Conservation (phyloP, 108 stramenopile genomes). For the Pseudonitzschia delicatissima region DNA sequence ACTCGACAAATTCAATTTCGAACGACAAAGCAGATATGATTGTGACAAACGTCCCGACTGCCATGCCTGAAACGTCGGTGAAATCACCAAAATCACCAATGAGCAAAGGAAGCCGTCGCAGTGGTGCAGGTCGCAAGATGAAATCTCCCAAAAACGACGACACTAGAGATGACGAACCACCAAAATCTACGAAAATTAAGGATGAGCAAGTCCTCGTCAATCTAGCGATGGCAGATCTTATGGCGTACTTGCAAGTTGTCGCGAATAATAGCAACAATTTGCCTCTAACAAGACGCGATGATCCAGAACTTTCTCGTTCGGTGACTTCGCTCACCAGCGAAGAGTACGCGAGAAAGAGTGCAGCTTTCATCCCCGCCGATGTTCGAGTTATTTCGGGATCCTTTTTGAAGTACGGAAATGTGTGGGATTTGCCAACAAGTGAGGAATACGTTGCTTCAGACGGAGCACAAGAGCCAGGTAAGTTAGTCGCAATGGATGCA, state of each 20-base stretch:
- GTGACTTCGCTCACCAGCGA: constrained; percentile 63
- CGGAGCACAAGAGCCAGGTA: constrained; percentile 59
- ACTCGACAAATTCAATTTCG: no score
- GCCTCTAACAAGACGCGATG: constrained; percentile 80
- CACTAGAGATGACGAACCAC: constrained; percentile 17
- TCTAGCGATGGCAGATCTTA: constrained; percentile 80
- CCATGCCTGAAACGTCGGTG: not conserved
- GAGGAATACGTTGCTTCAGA: constrained; percentile 65
- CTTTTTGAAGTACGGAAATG: constrained; percentile 66
- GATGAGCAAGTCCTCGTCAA: constrained; percentile 68
- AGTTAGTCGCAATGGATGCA: constrained; percentile 8
- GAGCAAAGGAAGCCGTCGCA: no score
- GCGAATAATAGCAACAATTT: constrained; percentile 79
- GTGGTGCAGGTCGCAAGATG: not conserved
- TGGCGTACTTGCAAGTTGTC: constrained; percentile 86
- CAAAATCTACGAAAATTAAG: constrained; percentile 13
- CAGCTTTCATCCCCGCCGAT: constrained; percentile 81
- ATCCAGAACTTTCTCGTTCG: constrained; percentile 68
- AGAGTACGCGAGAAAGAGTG: constrained; percentile 76
- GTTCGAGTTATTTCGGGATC: constrained; percentile 74
- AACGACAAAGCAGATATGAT: no score
- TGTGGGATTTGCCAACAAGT: constrained; percentile 81
- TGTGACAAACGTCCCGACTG: not conserved
- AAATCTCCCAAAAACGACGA: not conserved
- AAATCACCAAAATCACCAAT: not conserved